Base-by-base conservation (phyloP, 106 monocot genomes). In the Dendrobium catenatum region DNA sequence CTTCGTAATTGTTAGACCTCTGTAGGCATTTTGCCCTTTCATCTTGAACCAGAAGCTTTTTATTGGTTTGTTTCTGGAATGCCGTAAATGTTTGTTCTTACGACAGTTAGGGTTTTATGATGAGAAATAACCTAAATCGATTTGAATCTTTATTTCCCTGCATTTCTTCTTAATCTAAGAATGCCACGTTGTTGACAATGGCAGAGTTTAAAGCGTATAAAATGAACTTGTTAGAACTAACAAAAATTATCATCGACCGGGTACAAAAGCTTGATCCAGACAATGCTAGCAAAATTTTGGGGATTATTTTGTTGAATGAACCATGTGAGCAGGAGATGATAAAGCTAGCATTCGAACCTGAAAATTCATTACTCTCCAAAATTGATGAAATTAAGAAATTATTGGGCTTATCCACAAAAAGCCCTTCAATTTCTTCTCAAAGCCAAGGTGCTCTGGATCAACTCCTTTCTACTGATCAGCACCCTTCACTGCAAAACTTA, bases 181-280 rank as follows among this genome's bases (percentile, higher is more conserved):
- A 8, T 8, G 4, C n/a, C n/a, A n/a, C 10, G 37, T 27, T 82
- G 58, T 40, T 49, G 3, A 3, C 22, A 16, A 59, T 74, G 43
- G 77, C 83, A 78, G 88, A 77, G 80, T 33, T 77, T 68, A 29
- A n/a, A 77, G 67, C 82, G 42, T 81, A 41, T 58, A 78, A 81
- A n/a, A 90, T 92, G 89, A 92, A 91, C 48, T 78, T 92, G 20
- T 76, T 86, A 2, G 87, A 92, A 31, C 80, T 83, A 1, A 83
- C 81, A 49, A 95, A 83, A 83, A 80, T 95, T 18, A 59, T 95
- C 6, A 59, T 85, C 41, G 80, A 31, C 66, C 78, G 87, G 76
- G 79, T 91, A 42, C 85, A 85, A 47, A 84, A 85, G 26, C 40
- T 87, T 13, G 93, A 96, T 33, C 90, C 93, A 19, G 88, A 84